phyloP scores from a whole-genome alignment of 768 basidiomycete genomes.

The Pleurotus tuoliensis region DNA sequence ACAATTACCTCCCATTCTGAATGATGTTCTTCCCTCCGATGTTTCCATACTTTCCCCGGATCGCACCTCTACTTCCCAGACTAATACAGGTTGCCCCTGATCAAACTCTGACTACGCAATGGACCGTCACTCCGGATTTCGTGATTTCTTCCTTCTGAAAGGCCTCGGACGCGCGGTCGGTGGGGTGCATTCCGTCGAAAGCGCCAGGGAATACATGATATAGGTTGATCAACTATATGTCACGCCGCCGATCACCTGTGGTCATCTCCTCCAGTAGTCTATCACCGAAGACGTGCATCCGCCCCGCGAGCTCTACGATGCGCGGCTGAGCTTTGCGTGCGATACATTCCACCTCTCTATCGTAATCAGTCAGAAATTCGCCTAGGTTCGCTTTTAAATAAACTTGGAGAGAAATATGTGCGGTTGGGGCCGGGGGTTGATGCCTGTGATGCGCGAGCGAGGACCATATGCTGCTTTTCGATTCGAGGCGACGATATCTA shows the following conservation, averaged over 20 bases:
- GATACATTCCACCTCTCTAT: constrained; percentile 69
- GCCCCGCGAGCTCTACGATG: too few relatives aligned
- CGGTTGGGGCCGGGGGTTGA: too few relatives aligned
- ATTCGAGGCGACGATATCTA: too few relatives aligned
- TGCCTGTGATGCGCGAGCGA: too few relatives aligned
- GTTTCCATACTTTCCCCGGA: constrained; percentile 68
- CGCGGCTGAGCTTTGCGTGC: too few relatives aligned
- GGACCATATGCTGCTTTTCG: too few relatives aligned
- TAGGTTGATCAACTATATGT: constrained; percentile 76
- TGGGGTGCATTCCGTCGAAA: constrained; percentile 92
- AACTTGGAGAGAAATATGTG: too few relatives aligned
- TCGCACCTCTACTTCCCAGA: constrained; percentile 69
- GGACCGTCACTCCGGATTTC: constrained; percentile 58
- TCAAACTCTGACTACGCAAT: constrained; percentile 94
- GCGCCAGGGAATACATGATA: constrained; percentile 94
- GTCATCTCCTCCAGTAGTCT: neutral
- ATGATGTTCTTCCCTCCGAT: constrained; percentile 70
- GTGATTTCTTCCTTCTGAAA: constrained; percentile 79
- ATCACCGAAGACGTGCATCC: neutral
- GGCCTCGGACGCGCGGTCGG: constrained; percentile 84
- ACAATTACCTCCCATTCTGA: constrained; percentile 93
- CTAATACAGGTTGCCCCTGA: constrained; percentile 82
- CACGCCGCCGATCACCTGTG: constrained; percentile 12
- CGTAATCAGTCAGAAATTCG: constrained; percentile 80
- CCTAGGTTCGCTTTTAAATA: constrained; percentile 30